phyloP scores from a whole-genome alignment of 2,329 filamentous ascomycete species.

The Domatiomyces globalis region DNA sequence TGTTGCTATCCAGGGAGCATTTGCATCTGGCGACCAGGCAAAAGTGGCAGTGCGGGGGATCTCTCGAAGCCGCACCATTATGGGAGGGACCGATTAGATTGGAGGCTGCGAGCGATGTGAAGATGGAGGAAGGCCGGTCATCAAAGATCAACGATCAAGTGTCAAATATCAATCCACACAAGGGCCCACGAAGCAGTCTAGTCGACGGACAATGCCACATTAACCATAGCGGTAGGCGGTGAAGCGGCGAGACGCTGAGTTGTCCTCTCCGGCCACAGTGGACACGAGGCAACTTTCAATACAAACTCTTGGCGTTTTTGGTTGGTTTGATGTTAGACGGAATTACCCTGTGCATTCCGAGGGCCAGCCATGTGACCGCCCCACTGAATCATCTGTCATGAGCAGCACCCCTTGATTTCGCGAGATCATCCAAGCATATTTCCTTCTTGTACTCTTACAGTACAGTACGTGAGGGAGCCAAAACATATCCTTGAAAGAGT shows the following conservation, averaged over 20 bases:
- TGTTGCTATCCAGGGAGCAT: constrained; percentile 71
- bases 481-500: no score
- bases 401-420: no score
- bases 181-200: background rate
- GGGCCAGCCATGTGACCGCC: no score
- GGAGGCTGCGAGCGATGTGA: constrained; percentile 8
- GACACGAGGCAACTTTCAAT: background rate
- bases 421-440: no score
- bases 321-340: no score
- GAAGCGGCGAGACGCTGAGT: no score
- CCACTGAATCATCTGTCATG: no score
- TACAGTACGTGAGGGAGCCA: no score
- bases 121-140: constrained; percentile 4
- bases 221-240: background rate
- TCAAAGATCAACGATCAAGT: background rate
- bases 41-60: constrained; percentile 94
- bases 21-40: constrained; percentile 78
- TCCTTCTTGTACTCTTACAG: no score
- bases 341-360: no score
- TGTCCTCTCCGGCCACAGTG: background rate
- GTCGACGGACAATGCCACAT: background rate
- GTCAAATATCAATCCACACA: background rate
- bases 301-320: background rate
- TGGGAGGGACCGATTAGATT: constrained; percentile 12
- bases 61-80: constrained; percentile 91